Percentiles rank a stretch among this genome's conserved stretches.
These are phyloP conservation scores for Fusarium bactridioides DNA, from an alignment of 2,329 filamentous ascomycete genomes.

Conservation along the genomic window DNA sequence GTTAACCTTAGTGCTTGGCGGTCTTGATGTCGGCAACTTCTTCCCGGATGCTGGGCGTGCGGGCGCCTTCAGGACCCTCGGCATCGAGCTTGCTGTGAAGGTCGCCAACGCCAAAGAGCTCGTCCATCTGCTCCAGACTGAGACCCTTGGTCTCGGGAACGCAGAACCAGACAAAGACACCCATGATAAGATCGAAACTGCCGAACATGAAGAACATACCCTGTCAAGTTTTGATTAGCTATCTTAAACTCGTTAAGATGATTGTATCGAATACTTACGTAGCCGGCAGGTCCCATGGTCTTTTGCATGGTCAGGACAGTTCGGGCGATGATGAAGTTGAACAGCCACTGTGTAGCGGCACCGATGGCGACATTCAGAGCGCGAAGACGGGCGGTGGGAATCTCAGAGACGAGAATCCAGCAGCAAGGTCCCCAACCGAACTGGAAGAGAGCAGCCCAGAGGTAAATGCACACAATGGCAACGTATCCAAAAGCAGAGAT, in stretches of 20 bases:
- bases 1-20: background rate
- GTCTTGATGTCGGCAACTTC: constrained; percentile 31
- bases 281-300: constrained; percentile 54
- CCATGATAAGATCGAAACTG: constrained; percentile 71
- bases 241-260: background rate
- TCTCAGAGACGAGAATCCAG: constrained; percentile 76
- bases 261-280: constrained; percentile 43
- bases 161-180: constrained; percentile 71
- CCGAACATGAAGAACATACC: constrained; percentile 76
- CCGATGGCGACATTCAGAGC: constrained; percentile 73
- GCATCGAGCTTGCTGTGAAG: constrained; percentile 42
- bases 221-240: constrained; percentile 33
- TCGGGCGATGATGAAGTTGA: constrained; percentile 75
- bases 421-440: constrained; percentile 76
- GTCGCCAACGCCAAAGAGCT: constrained; percentile 69
- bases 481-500: constrained; percentile 73
- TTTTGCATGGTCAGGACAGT: constrained; percentile 73
- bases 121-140: constrained; percentile 70
- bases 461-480: constrained; percentile 74
- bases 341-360: constrained; percentile 75
- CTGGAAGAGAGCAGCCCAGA: constrained; percentile 75
- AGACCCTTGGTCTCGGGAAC: constrained; percentile 76
- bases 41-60: constrained; percentile 40
- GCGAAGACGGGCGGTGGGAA: constrained; percentile 71
- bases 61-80: constrained; percentile 44